Evolutionary conservation across 2,329 filamentous ascomycete genomes (phyloP), one percentile per base, ranked within the genome.

Genomic region (Colletotrichum echinochloae): DNA sequence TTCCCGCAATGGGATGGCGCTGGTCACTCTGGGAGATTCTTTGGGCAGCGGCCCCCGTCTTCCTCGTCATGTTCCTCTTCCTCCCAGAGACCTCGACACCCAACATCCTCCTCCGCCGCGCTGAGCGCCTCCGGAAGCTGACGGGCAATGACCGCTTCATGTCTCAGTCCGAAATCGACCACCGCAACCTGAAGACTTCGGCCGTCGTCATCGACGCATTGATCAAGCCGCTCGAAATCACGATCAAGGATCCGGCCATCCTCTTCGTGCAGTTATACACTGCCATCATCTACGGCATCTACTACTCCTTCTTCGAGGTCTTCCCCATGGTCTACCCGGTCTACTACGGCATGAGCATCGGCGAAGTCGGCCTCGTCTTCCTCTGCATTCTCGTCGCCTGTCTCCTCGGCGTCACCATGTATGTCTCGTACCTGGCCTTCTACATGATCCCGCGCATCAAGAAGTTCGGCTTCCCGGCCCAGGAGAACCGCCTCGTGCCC

Each of bases 1-100:
- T 91, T 7, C 83, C 84, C 2, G 85, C 82, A 5, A 83, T 88
- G 77, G 80, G 79, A 62, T 92, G 89, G 89, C 83, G 88, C n/a
- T 92, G 89, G 89, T 87, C 87, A 0, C 81, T 89, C 14, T 90
- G 87, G 83, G 88, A 91, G 75, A 87, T 91, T 65, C 81, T 92
- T 66, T 91, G 89, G 88, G 83, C 87, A 23, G 83, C 88, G 0
- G 84, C 82, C 0, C 89, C 89, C 0, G 77, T 90, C 52, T 86
- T 91, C 73, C 73, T 91, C n/a, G 64, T 86, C 61, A 87, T 92
- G 85, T 85, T 91, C 75, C 75, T 90, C 72, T 83, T 88, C 72
- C 84, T 92, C 30, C 91, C 91, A 0, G 90, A 93, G 81, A 92
- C 91, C 0, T 87, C 82, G 64, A 78, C 84, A 0, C 80, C 84